These are phyloP conservation scores for Backusella sp. DNA, from an alignment of 192 early-diverging fungal species.

Conservation along the genomic window DNA sequence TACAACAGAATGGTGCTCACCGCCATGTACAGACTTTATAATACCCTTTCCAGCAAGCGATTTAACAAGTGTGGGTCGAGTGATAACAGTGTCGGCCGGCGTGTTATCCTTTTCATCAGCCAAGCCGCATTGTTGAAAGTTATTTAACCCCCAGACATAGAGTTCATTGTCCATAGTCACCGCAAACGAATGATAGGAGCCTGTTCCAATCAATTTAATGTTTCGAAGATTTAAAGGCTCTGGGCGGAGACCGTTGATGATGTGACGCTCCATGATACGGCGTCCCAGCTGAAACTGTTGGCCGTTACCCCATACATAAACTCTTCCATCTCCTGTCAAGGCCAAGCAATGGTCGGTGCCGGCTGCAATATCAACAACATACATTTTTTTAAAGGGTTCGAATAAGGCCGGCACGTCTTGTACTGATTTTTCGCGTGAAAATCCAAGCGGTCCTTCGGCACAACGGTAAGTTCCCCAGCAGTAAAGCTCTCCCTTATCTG, in stretches of 20 bases:
- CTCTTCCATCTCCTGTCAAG: conserved; percentile 64
- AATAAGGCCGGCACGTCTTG: conserved; percentile 62
- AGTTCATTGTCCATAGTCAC: conserved; percentile 65
- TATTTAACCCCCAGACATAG: conserved; percentile 89
- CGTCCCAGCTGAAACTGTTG: conserved; percentile 90
- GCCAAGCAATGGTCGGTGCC: conserved; percentile 88
- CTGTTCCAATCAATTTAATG: conserved; percentile 69
- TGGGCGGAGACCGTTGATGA: conserved; percentile 59
- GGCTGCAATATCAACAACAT: conserved; percentile 73
- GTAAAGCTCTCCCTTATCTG: conserved; percentile 77
- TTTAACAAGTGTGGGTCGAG: conserved; percentile 57
- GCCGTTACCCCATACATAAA: conserved; percentile 89
- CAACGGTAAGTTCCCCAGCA: conserved; percentile 84
- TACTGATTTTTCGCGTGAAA: conserved; percentile 60
- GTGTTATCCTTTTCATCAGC: conserved; percentile 26
- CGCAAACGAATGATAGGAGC: conserved; percentile 84
- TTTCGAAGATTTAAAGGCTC: conserved; percentile 53
- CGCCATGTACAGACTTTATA: conserved; percentile 68
- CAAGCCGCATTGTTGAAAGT: conserved; percentile 84
- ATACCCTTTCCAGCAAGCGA: conserved; percentile 40
- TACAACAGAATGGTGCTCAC: conserved; percentile 83
- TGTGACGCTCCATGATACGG: conserved; percentile 70
- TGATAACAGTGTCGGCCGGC: conserved; percentile 43
- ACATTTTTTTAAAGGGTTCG: conserved; percentile 51
- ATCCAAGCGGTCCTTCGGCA: conserved; percentile 85